Evolutionary conservation across 805 yeast species (phyloP).

Genomic region (Pichia ethanolica): DNA sequence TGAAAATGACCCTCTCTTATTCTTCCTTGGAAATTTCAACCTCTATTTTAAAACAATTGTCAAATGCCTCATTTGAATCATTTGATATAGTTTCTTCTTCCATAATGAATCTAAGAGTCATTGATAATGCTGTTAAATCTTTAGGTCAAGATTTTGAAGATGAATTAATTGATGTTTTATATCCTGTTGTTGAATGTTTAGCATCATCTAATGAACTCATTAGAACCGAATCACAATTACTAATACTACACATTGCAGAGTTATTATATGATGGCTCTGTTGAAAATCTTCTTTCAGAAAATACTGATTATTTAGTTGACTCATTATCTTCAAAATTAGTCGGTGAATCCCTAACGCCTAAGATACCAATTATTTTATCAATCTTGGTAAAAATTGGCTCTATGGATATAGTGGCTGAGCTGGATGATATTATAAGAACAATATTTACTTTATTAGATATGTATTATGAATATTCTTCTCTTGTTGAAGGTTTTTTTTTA

Average conservation of each 20-base stretch:
- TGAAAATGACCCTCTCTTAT: conserved; percentile 18
- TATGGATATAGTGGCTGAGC: conserved; percentile 48
- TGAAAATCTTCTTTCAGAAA: conserved; percentile 47
- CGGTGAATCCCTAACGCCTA: conserved; percentile 64
- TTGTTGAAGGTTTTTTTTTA: conserved; percentile 66
- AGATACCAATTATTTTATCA: conserved; percentile 61
- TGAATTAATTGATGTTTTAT: conserved; percentile 64
- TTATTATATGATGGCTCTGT: conserved; percentile 52
- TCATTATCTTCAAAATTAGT: conserved; percentile 64
- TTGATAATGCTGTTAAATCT: conserved; percentile 27
- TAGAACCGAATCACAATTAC: conserved; percentile 44
- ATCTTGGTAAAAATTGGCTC: conserved; percentile 71
- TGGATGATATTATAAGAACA: conserved; percentile 62
- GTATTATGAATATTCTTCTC: conserved; percentile 71
- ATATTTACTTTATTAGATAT: conserved; percentile 72
- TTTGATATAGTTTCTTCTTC: conserved; percentile 11
- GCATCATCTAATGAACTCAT: conserved; percentile 46
- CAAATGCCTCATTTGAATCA: conserved; percentile 15
- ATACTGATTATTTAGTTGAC: conserved; percentile 77
- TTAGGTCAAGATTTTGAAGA: conserved; percentile 36
- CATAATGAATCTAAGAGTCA: conserved; percentile 37
- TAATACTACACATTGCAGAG: conserved; percentile 44
- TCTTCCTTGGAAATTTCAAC: conserved; percentile 34
- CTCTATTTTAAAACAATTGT: conserved; percentile 32
- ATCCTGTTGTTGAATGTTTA: conserved; percentile 64